phyloP scores from a whole-genome alignment of 2,329 filamentous ascomycete species.

The Paecilomyces sp. region DNA sequence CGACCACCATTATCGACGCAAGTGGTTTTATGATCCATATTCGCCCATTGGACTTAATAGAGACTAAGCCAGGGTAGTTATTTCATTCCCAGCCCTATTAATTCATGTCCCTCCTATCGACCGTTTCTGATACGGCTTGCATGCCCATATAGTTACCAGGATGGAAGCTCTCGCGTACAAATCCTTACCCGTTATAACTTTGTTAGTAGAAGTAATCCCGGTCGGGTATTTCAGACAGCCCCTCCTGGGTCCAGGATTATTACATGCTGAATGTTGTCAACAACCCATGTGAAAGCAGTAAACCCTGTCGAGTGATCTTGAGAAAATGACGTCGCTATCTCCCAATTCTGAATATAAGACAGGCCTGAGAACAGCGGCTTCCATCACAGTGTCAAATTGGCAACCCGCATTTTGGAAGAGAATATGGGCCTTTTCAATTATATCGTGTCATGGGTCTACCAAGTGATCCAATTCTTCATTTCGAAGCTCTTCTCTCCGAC shows the following conservation, averaged over 20 bases:
- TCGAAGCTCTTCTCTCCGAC: constrained; percentile 57
- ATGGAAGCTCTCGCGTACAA: not conserved
- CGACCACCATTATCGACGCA: too few species aligned
- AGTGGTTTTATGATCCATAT: too few species aligned
- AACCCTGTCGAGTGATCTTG: not conserved
- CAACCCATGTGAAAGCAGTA: not conserved
- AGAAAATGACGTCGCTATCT: not conserved
- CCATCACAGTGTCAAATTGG: not conserved
- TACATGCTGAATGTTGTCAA: not conserved
- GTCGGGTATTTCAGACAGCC: not conserved
- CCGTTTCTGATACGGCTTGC: too few species aligned
- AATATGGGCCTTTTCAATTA: not conserved
- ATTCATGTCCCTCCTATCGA: too few species aligned
- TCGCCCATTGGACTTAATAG: too few species aligned
- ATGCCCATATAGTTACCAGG: too few species aligned
- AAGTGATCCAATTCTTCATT: not conserved
- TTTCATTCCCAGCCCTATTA: too few species aligned
- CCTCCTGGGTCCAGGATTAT: not conserved
- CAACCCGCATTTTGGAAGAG: not conserved
- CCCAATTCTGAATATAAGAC: not conserved
- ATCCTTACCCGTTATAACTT: not conserved
- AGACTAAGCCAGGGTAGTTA: too few species aligned
- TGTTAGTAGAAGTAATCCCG: not conserved
- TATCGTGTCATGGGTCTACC: not conserved
- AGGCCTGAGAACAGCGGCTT: not conserved